These are phyloP conservation scores for Lepidium sativum DNA, from an alignment of 345 rosid species.

Conservation along the genomic window DNA sequence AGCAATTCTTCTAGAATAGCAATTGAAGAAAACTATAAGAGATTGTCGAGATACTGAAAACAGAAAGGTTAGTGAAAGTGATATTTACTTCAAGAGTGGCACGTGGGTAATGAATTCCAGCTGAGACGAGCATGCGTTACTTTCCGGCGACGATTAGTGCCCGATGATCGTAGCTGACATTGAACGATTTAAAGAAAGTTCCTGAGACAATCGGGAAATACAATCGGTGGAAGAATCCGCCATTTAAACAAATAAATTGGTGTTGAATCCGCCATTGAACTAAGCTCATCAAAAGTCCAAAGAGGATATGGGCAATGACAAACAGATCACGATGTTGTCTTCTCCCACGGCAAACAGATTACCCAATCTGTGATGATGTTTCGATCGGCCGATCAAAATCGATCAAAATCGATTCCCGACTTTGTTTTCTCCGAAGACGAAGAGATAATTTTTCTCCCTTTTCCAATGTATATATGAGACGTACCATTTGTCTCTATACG, in stretches of 20 bases:
- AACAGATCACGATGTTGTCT: too few relatives aligned
- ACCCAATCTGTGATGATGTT: too few relatives aligned
- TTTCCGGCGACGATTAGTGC: conserved; percentile 78
- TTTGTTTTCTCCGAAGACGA: too few relatives aligned
- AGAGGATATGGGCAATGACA: too few relatives aligned
- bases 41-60: background rate
- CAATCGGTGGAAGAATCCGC: background rate
- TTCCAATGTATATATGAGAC: too few relatives aligned
- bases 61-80: background rate
- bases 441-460: too few relatives aligned
- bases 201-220: conserved; percentile 23
- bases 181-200: conserved; percentile 71
- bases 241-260: conserved; percentile 3
- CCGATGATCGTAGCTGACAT: conserved; percentile 86
- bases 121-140: conserved; percentile 83
- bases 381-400: too few relatives aligned
- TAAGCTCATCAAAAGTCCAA: conserved; percentile 11
- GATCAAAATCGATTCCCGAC: too few relatives aligned
- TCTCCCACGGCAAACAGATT: too few relatives aligned
- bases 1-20: background rate
- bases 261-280: conserved; percentile 21
- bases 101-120: conserved; percentile 94
- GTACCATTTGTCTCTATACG: too few relatives aligned
- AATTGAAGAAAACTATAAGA: background rate
- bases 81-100: conserved; percentile 72